Evolutionary conservation across 2,329 filamentous ascomycete genomes (phyloP).

Genomic region (Colletotrichum sp.): DNA sequence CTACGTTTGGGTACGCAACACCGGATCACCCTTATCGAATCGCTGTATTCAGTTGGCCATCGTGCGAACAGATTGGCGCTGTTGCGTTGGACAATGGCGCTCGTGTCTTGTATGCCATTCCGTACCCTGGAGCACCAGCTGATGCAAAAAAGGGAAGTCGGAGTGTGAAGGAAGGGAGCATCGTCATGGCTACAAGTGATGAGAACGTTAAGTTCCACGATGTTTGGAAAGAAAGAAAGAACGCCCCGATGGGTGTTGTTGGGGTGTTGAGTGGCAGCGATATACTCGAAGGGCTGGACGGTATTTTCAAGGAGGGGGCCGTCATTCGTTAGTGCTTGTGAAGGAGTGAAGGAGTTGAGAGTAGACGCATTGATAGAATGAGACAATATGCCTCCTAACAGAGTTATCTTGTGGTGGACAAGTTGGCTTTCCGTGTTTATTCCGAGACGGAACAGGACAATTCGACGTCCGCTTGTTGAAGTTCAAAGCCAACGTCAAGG

Average conservation of each 20-base stretch:
- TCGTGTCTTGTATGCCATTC: conserved; percentile 84
- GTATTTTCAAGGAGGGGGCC: conserved; percentile 76
- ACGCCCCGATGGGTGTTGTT: conserved; percentile 50
- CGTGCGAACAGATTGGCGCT: conserved; percentile 82
- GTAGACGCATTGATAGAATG: background rate
- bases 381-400: background rate
- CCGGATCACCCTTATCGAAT: conserved; percentile 89
- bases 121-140: conserved; percentile 67
- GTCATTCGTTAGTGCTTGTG: conserved; percentile 61
- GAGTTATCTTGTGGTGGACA: background rate
- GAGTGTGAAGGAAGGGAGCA: conserved; percentile 57
- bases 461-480: background rate
- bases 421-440: background rate
- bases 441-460: background rate
- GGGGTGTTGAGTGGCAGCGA: conserved; percentile 81
- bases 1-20: conserved; percentile 77
- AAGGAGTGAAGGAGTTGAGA: conserved; percentile 19
- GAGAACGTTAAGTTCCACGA: conserved; percentile 95
- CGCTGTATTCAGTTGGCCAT: conserved; percentile 93
- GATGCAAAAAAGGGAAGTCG: conserved; percentile 24
- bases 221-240: conserved; percentile 77
- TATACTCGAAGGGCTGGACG: conserved; percentile 83
- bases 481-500: background rate
- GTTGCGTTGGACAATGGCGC: conserved; percentile 84
- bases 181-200: conserved; percentile 91